Conservation (phyloP, 2,329 filamentous ascomycete genomes). For the Fusarium tjaetaba region DNA sequence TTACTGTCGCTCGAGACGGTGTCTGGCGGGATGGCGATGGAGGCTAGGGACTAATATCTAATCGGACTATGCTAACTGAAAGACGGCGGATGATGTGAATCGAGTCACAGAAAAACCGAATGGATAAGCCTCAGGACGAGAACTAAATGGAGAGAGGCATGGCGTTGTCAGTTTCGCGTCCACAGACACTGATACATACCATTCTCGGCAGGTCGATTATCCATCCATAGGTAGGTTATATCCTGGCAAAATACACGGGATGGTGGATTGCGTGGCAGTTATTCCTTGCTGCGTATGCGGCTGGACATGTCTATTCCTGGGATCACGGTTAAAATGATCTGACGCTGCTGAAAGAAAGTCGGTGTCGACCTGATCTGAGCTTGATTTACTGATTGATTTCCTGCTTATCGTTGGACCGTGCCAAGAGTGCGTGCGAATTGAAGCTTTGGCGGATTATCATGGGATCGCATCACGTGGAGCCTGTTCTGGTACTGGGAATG, state of each 20-base stretch:
- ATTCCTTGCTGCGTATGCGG: constrained; percentile 8
- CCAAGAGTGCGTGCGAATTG: constrained; percentile 1
- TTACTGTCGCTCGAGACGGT: constrained; percentile 5
- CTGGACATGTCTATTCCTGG: constrained; percentile 12
- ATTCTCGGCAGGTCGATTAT: neutral
- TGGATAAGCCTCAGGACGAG: neutral
- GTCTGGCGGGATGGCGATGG: constrained; percentile 5
- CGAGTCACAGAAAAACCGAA: neutral
- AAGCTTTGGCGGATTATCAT: constrained; percentile 4
- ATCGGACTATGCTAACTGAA: constrained; percentile 25
- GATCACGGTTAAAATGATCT: neutral
- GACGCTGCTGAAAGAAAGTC: constrained; percentile 31
- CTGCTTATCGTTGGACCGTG: constrained; percentile 13
- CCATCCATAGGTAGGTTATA: neutral
- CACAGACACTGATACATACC: constrained; percentile 35
- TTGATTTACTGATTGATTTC: constrained; percentile 2
- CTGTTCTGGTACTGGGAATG: constrained; percentile 25
- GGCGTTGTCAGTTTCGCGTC: constrained; percentile 29
- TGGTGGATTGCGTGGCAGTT: neutral
- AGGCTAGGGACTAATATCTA: constrained; percentile 15
- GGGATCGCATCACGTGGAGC: constrained; percentile 29
- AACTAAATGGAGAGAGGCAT: constrained; percentile 19
- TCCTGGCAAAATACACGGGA: neutral
- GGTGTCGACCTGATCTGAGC: constrained; percentile 33
- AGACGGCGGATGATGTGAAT: constrained; percentile 3